A percentile compares a stretch with the other conserved stretches of the same genome.
These are phyloP conservation scores for Spathaspora boniae DNA, from an alignment of 805 yeast genomes.

Conservation along the genomic window DNA sequence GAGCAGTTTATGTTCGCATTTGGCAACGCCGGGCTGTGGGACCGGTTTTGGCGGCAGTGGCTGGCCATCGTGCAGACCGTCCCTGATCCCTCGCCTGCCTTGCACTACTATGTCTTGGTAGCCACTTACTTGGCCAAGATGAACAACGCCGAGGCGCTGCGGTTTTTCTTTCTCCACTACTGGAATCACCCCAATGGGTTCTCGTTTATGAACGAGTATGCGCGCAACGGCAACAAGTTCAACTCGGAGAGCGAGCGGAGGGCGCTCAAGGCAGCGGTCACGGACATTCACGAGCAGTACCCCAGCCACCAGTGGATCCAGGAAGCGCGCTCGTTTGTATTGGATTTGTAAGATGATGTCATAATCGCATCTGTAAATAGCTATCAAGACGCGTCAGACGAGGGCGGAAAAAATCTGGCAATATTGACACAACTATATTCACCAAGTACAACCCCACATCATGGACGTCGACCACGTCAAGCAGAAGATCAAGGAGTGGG, in stretches of 20 bases:
- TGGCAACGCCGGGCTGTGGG: conserved; percentile 39
- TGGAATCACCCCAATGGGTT: conserved; percentile 27
- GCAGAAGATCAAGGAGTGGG: conserved; percentile 38
- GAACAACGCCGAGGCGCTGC: conserved; percentile 21
- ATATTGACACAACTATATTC: background rate
- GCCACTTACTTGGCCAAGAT: conserved; percentile 29
- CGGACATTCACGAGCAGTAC: conserved; percentile 1
- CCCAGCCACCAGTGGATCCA: conserved; percentile 3
- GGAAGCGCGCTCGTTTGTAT: conserved; percentile 9
- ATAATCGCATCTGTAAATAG: background rate
- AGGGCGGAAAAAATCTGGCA: background rate
- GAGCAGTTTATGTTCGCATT: conserved; percentile 34
- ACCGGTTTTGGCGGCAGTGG: conserved; percentile 39
- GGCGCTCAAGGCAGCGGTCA: conserved; percentile 20
- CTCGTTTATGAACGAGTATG: conserved; percentile 21
- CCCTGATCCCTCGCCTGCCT: conserved; percentile 3
- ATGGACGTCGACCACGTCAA: conserved; percentile 17
- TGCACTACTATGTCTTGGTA: conserved; percentile 30
- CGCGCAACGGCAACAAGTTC: conserved; percentile 14
- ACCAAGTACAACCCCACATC: background rate
- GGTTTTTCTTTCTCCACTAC: conserved; percentile 25
- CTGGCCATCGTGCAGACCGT: conserved; percentile 17
- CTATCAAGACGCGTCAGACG: background rate
- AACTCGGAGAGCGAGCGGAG: conserved; percentile 18
- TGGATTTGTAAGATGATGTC: conserved; percentile 8